Evolutionary conservation across 2,329 filamentous ascomycete genomes (phyloP), one percentile per base, ranked within the genome.

Genomic region (Corinectria fuckeliana): DNA sequence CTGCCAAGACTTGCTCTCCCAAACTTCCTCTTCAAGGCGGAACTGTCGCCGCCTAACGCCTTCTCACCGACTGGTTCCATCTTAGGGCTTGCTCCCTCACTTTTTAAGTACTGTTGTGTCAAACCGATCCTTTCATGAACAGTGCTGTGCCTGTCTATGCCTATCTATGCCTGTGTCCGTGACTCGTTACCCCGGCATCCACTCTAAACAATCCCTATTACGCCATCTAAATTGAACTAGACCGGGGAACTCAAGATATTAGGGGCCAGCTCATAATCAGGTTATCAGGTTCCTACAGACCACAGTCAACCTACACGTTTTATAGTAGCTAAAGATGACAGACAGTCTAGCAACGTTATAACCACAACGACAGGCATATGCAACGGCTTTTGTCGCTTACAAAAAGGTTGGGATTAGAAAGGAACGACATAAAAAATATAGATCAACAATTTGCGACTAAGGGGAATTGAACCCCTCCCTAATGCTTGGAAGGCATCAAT

Each of bases 1-100:
- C 44, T 58, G 60, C 56, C 64, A 62, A 65, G 59, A 54, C 41
- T 48, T 38, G n/a, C 36, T 30, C 48, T 44, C 48, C 39, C 20
- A 23, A 14, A 16, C 13, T 26, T 36, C 18, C 8, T 36, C 32
- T n/a, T 36, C n/a, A n/a, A n/a, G 10, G 32, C 32, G 14, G 30
- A 34, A 34, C 14, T 34, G n/a, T 34, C 30, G 30, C 14, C 30
- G 14, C 30, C 30, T n/a, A 34, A 8, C 10, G 18, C n/a, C 18
- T n/a, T 18, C 32, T 36, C 32, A 18, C 32, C 32, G 32, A 36
- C 32, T 18, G 32, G n/a, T 36, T 36, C 18, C 14, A 10, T 3
- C n/a, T 18, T n/a, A 14, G 5, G 16, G 32, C n/a, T n/a, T n/a
- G n/a, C n/a, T n/a, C 28, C 28, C 28, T 16, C n/a, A 8, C n/a